These are phyloP conservation scores for Theobroma cacao DNA, from an alignment of 345 rosid genomes.

Conservation along the genomic window DNA sequence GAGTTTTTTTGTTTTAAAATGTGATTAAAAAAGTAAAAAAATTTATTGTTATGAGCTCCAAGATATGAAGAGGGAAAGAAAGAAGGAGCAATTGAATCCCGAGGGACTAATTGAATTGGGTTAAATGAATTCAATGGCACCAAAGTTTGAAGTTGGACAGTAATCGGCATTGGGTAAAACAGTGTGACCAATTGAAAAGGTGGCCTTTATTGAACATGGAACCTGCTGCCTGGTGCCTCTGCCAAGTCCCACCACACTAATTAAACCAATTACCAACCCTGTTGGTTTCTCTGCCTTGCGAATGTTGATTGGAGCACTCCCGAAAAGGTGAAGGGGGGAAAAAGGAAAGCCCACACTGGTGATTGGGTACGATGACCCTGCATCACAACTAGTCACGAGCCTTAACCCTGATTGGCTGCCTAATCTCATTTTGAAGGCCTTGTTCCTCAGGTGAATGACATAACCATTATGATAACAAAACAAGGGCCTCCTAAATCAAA, in stretches of 20 bases:
- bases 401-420: background rate
- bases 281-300: background rate
- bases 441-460: background rate
- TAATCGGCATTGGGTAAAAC: slow-evolving; percentile 5
- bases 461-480: background rate
- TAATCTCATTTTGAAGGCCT: too few species aligned
- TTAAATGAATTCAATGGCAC: background rate
- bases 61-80: too few species aligned
- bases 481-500: slow-evolving; percentile 16
- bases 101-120: too few species aligned
- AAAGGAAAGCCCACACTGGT: background rate
- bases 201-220: background rate
- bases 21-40: too few species aligned
- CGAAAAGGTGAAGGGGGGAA: background rate
- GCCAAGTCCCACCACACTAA: background rate
- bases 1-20: too few species aligned
- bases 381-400: slow-evolving; percentile 22
- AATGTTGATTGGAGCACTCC: slow-evolving; percentile 9
- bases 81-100: too few species aligned
- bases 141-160: background rate
- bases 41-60: too few species aligned
- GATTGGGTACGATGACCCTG: slow-evolving; percentile 23
- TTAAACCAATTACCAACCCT: background rate
- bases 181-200: background rate
- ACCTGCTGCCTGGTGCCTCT: background rate